Evolutionary conservation across 2,329 filamentous ascomycete species (phyloP), one percentile per base, ranked within the genome.

Genomic region (Elsinoe necatrix): DNA sequence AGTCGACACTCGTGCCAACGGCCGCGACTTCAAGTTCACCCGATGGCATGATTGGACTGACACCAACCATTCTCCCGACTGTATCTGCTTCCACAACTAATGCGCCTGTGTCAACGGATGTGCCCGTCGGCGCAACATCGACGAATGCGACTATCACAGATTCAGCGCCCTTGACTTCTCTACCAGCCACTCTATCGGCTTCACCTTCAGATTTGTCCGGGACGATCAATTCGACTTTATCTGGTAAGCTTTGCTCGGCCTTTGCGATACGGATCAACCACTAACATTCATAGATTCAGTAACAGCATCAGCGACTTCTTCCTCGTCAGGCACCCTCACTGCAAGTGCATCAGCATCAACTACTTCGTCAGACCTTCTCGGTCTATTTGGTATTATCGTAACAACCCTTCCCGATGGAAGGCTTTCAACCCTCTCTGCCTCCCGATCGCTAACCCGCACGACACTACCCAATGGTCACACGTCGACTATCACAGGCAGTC

Each of bases 191-290:
- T 25, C 31, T 54, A 14, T 54, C 39, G 9, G 50, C 48, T 21
- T 54, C 55, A 23, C 52, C 41, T 12, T 57, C 55, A 41, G 47
- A 43, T 31, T 20, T 57, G 20, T 48, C 55, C 16, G 12, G 31
- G 2, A 45, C 31, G 3, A 45, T 50, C 16, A 60, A 60, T 50
- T 37, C 60, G 16, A 61, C 58, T 7, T 55, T 58, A 37, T 60
- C 58, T 47, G 54, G 58, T 60, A 51, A 54, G 45, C 41, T 56
- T 31, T 18, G 6, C 21, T 25, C n/a, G 18, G 8, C 9, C 23
- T n/a, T 2, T 2, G 12, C 25, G 4, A n/a, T 16, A n/a, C 20
- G 45, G n/a, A 5, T 47, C 55, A 8, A 54, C 47, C 14, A 56
- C 57, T 37, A 41, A 35, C 29, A 56, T 51, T 12, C n/a, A 21